Evolutionary conservation across 805 yeast species (phyloP), one percentile per base, ranked within the genome.

Genomic region (Candida golubevii): DNA sequence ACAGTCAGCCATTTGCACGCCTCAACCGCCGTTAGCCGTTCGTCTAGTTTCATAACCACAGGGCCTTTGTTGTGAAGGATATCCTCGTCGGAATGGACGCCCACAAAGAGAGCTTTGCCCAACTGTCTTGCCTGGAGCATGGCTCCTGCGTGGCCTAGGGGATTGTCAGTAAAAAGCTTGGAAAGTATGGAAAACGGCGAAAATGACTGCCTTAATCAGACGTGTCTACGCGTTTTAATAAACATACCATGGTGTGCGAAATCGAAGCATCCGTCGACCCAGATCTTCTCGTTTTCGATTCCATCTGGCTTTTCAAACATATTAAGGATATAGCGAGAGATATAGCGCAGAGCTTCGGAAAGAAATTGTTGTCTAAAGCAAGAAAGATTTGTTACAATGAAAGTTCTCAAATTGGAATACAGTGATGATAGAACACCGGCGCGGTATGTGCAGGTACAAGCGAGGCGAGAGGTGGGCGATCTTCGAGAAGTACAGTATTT

Each of bases 251-350:
- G 98, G 62, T 93, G 99, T 35, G 96, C 88, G 67, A 93, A 93
- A 64, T 93, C 99, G 66, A 93, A 93, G 62, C 99, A 93, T 0
- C 99, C 99, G 63, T 93, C 99, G 27, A 93, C 80, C 99, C 99
- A 93, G 47, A 91, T 84, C 41, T 84, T 67, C 39, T 71, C 57
- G 33, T 73, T 54, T 41, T 69, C 74, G 23, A 71, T 70, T 27
- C 73, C 75, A 36, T 56, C 67, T 26, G 75, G 75, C 54, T 67
- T 57, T 44, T 59, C 71, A 54, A 50, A 70, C 74, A 70, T 69
- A 18, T 18, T 18, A 18, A 5, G 23, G 5, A 18, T 18, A 18
- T 18, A 18, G 23, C 23, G 23, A 18, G 23, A 5, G 5, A 18
- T 18, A 18, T 18, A 18, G 23, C 23, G 23, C 3, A 18, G 23